Conservation (phyloP, 1,139 yeast species). For the Debaryomyces robertsiae region DNA sequence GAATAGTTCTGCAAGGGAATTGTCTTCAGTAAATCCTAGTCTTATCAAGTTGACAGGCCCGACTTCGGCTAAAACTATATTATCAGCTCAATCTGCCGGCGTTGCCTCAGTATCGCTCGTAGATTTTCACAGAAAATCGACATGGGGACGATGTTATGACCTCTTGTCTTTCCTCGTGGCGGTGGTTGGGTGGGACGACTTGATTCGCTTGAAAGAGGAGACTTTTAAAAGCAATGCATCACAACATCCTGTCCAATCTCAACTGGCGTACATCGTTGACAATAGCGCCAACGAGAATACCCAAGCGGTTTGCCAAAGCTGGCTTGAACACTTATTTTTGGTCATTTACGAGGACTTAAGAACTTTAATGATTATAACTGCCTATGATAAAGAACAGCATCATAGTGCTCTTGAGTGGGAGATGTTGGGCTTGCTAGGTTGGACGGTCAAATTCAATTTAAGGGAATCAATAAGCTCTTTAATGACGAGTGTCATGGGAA, state of each 20-base stretch:
- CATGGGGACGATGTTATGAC: conserved; percentile 50
- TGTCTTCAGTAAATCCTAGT: conserved; percentile 40
- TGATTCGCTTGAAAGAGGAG: conserved; percentile 27
- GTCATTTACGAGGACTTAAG: conserved; percentile 42
- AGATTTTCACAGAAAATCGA: conserved; percentile 38
- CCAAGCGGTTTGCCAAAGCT: conserved; percentile 31
- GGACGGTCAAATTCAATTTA: conserved; percentile 44
- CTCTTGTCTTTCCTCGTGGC: conserved; percentile 41
- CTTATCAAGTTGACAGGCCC: conserved; percentile 36
- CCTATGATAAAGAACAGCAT: conserved; percentile 30
- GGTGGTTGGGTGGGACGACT: conserved; percentile 43
- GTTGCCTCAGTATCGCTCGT: conserved; percentile 30
- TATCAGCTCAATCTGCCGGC: conserved; percentile 40
- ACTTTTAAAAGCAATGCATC: conserved; percentile 17
- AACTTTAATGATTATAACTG: conserved; percentile 30
- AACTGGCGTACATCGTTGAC: conserved; percentile 23
- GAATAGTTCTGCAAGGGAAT: conserved; percentile 35
- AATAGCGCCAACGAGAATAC: conserved; percentile 13
- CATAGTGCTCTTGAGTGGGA: conserved; percentile 50
- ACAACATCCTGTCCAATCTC: conserved; percentile 7
- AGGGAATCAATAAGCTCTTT: conserved; percentile 42
- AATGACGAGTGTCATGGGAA: conserved; percentile 43
- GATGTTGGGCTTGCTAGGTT: conserved; percentile 43
- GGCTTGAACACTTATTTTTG: conserved; percentile 45
- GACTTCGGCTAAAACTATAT: conserved; percentile 25